A percentile compares a stretch with the other conserved stretches of the same genome.
Conservation (phyloP, 2,329 filamentous ascomycete genomes). For the Talaromyces albobiverticillius region DNA sequence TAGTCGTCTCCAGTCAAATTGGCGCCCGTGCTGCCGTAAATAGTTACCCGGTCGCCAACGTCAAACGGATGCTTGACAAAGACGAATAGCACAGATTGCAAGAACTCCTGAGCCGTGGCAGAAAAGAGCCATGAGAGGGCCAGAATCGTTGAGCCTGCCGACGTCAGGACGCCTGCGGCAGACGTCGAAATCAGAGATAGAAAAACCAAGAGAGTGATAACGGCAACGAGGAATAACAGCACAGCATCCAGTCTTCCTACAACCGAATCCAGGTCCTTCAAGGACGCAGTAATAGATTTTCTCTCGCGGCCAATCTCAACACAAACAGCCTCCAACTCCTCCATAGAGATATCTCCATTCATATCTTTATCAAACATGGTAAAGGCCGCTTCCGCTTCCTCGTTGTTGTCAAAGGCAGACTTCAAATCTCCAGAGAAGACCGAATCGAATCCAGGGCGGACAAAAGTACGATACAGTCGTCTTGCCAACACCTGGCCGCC, state of each 20-base stretch:
- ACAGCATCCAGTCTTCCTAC: conserved; percentile 86
- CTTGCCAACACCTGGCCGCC: conserved; percentile 83
- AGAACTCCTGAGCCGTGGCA: conserved; percentile 87
- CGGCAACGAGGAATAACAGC: conserved; percentile 78
- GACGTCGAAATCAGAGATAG: conserved; percentile 86
- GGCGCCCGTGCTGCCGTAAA: conserved; percentile 88
- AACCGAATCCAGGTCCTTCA: conserved; percentile 93
- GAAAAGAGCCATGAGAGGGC: conserved; percentile 91
- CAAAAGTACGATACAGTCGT: conserved; percentile 82
- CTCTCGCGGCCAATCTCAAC: conserved; percentile 93
- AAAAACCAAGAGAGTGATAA: conserved; percentile 82
- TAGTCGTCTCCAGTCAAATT: conserved; percentile 81
- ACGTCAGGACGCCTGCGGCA: conserved; percentile 86
- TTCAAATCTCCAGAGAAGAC: conserved; percentile 76
- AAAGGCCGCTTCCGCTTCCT: conserved; percentile 87
- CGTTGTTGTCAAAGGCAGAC: conserved; percentile 72
- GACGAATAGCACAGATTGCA: conserved; percentile 91
- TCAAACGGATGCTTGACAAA: conserved; percentile 98
- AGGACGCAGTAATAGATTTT: conserved; percentile 88
- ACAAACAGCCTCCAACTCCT: conserved; percentile 88
- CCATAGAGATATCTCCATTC: conserved; percentile 94
- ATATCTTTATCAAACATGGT: conserved; percentile 93
- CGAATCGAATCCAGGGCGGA: conserved; percentile 69
- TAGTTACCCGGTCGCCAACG: conserved; percentile 85
- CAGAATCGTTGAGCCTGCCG: conserved; percentile 80